phyloP scores from a whole-genome alignment of 2,329 filamentous ascomycete species.

The Fusarium piperis region DNA sequence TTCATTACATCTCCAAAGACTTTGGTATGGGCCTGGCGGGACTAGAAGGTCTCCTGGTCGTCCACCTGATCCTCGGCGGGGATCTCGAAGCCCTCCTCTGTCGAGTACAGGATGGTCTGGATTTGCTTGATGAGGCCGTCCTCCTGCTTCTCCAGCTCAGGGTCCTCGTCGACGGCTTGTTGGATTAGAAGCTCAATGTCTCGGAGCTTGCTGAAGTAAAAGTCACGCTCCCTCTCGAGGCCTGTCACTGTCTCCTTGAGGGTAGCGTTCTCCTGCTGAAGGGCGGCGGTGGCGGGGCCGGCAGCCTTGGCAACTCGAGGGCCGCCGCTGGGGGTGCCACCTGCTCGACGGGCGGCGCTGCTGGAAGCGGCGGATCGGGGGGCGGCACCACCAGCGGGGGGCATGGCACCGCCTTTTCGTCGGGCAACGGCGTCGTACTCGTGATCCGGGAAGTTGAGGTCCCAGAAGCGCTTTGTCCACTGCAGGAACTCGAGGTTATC shows the following conservation, averaged over 20 bases:
- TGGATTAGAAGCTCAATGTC: slow-evolving; percentile 97
- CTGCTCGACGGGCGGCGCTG: slow-evolving; percentile 63
- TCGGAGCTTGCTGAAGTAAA: slow-evolving; percentile 98
- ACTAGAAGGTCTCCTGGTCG: slow-evolving; percentile 83
- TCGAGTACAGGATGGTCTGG: slow-evolving; percentile 96
- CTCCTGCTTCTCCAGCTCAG: slow-evolving; percentile 93
- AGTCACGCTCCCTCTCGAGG: slow-evolving; percentile 94
- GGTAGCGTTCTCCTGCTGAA: slow-evolving; percentile 86
- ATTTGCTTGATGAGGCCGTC: slow-evolving; percentile 94
- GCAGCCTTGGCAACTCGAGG: slow-evolving; percentile 58
- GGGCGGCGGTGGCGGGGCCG: slow-evolving; percentile 72
- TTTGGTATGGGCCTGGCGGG: slow-evolving; percentile 11
- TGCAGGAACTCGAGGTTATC: slow-evolving; percentile 99
- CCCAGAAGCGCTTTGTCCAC: slow-evolving; percentile 97
- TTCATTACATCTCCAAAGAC: slow-evolving; percentile 37
- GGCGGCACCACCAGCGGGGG: slow-evolving; percentile 59
- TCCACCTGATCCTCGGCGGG: slow-evolving; percentile 80
- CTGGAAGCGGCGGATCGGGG: slow-evolving; percentile 60
- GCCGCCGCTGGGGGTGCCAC: slow-evolving; percentile 69
- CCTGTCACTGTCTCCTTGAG: slow-evolving; percentile 96
- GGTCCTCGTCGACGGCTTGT: slow-evolving; percentile 90
- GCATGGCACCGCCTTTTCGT: slow-evolving; percentile 78
- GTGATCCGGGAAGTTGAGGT: slow-evolving; percentile 95
- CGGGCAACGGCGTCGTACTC: slow-evolving; percentile 92
- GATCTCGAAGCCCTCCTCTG: slow-evolving; percentile 92